Percentiles rank a stretch among this genome's conserved stretches.
phyloP scores from a whole-genome alignment of 2,329 filamentous ascomycete species.

The Ciborinia camelliae region DNA sequence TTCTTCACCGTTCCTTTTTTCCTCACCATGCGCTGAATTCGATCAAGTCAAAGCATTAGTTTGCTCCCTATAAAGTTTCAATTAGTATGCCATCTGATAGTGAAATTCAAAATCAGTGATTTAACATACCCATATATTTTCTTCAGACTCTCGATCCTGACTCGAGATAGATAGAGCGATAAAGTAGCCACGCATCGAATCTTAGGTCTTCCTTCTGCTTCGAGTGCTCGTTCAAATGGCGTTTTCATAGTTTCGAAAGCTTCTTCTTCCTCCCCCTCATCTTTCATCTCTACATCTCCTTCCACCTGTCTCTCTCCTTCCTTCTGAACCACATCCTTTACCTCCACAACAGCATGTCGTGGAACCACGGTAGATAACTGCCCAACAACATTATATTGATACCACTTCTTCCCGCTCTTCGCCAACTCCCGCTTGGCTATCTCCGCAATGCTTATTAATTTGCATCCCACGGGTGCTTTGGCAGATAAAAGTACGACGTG shows the following conservation, averaged over 20 bases:
- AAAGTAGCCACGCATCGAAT: constrained; percentile 51
- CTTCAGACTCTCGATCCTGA: constrained; percentile 54
- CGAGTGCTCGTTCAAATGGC: constrained; percentile 53
- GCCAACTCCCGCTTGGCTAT: constrained; percentile 57
- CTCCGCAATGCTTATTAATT: constrained; percentile 66
- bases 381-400: constrained; percentile 39
- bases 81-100: neutral
- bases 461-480: constrained; percentile 47
- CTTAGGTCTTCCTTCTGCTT: constrained; percentile 44
- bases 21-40: neutral
- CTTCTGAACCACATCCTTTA: no score
- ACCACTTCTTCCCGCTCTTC: constrained; percentile 44
- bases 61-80: constrained; percentile 34
- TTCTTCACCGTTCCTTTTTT: neutral
- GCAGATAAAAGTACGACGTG: constrained; percentile 42
- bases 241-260: constrained; percentile 57
- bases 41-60: constrained; percentile 31
- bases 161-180: constrained; percentile 56
- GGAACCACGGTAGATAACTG: constrained; percentile 16
- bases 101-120: neutral
- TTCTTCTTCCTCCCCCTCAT: constrained; percentile 30
- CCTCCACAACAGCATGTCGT: constrained; percentile 41
- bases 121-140: constrained; percentile 37
- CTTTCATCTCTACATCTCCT: constrained; percentile 24
- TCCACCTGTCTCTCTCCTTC: constrained; percentile 33